Conservation (phyloP, 441 rosid genomes). For the Gossypium trilobum region DNA sequence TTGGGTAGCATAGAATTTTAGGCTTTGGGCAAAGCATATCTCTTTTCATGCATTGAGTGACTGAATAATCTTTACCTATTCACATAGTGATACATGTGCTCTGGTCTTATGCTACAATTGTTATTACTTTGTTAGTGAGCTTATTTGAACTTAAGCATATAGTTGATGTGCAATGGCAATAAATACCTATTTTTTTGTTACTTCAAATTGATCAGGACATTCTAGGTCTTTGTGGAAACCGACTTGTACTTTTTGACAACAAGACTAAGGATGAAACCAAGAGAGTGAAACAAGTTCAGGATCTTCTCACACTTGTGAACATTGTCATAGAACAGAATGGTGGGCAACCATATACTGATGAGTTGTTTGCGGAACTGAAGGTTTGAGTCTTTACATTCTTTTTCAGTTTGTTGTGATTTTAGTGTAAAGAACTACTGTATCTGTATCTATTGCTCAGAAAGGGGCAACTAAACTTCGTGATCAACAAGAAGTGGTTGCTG, state of each 20-base stretch:
- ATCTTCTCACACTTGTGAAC: constrained; percentile 54
- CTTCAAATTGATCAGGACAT: constrained; percentile 38
- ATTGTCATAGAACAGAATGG: constrained; percentile 37
- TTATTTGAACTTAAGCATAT: background rate
- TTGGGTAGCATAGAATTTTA: background rate
- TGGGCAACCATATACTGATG: constrained; percentile 68
- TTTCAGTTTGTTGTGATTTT: background rate
- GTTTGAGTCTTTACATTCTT: constrained; percentile 20
- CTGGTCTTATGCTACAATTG: background rate
- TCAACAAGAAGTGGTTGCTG: constrained; percentile 51
- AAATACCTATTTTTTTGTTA: background rate
- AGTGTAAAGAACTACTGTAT: background rate
- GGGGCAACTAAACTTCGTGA: constrained; percentile 56
- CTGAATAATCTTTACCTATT: background rate
- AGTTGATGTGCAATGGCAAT: background rate
- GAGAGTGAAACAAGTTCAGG: constrained; percentile 43
- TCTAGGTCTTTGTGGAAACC: constrained; percentile 43
- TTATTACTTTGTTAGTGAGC: background rate
- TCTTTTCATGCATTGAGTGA: background rate
- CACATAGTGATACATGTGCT: background rate
- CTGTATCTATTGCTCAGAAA: constrained; percentile 31
- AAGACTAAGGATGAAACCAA: constrained; percentile 50
- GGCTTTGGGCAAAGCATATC: background rate
- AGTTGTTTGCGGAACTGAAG: constrained; percentile 54
- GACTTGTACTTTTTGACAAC: constrained; percentile 66